Percentiles rank a stretch among this genome's conserved stretches.
phyloP scores from a whole-genome alignment of 495 filamentous ascomycete genomes.

The Penicillium robsamsonii region DNA sequence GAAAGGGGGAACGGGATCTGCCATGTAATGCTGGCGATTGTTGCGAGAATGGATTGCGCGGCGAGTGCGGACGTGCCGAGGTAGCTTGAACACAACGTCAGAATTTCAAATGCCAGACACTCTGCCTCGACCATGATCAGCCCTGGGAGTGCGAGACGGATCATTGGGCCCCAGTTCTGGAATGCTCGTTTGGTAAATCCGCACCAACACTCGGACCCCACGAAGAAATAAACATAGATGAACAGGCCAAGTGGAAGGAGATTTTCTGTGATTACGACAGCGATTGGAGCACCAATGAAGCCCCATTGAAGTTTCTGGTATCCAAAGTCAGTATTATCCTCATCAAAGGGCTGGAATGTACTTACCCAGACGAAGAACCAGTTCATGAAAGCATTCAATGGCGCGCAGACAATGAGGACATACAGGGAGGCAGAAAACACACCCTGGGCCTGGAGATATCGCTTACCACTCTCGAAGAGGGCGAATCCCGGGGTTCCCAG shows the following conservation, averaged over 20 bases:
- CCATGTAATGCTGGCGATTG: conserved; percentile 59
- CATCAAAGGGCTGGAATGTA: conserved; percentile 2
- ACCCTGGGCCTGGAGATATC: conserved; percentile 74
- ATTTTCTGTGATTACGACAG: conserved; percentile 77
- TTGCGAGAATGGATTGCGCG: conserved; percentile 64
- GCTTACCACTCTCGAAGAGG: conserved; percentile 68
- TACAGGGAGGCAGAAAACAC: conserved; percentile 66
- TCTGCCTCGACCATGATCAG: conserved; percentile 93
- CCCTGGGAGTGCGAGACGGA: conserved; percentile 78
- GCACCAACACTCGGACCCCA: conserved; percentile 70
- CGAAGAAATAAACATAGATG: conserved; percentile 61
- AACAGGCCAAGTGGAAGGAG: conserved; percentile 75
- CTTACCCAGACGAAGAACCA: conserved; percentile 72
- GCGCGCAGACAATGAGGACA: conserved; percentile 65
- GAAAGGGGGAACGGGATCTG: conserved; percentile 66
- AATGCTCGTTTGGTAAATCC: conserved; percentile 70
- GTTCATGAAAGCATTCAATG: conserved; percentile 69
- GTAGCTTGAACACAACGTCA: conserved; percentile 69
- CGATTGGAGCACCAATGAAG: conserved; percentile 80
- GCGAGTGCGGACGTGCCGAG: conserved; percentile 69
- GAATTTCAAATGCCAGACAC: conserved; percentile 78
- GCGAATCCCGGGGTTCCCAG: conserved; percentile 69
- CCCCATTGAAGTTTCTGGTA: conserved; percentile 65
- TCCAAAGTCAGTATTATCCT: conserved; percentile 7
- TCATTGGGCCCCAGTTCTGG: conserved; percentile 83